Conservation (phyloP, 140 eudicot species). For the Stevia rebaudiana region DNA sequence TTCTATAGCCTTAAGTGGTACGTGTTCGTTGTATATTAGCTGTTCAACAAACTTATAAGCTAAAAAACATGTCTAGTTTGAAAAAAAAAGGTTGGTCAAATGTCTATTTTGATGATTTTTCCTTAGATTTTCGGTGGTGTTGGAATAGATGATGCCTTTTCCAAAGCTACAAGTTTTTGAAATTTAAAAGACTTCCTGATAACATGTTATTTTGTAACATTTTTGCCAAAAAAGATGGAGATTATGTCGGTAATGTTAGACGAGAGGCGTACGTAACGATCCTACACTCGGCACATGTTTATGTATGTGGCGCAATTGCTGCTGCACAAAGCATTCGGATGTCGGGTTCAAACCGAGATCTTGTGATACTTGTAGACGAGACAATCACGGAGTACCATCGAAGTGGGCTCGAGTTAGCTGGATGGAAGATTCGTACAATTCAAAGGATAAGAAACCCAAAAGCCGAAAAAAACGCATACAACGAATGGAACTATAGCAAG, state of each 20-base stretch:
- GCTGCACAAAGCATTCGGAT: constrained; percentile 92
- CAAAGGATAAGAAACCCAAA: constrained; percentile 82
- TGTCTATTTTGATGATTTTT: too few relatives aligned
- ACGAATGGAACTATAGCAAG: constrained; percentile 99
- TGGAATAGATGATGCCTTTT: not conserved
- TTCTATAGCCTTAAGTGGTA: too few relatives aligned
- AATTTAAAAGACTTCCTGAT: too few relatives aligned
- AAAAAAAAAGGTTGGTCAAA: too few relatives aligned
- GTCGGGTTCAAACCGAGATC: constrained; percentile 84
- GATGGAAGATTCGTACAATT: constrained; percentile 81
- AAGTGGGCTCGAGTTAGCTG: constrained; percentile 84
- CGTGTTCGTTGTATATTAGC: too few relatives aligned
- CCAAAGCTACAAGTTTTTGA: too few relatives aligned
- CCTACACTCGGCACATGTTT: constrained; percentile 85
- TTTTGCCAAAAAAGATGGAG: constrained; percentile 34
- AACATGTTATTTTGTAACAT: not conserved
- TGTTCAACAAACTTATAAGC: too few relatives aligned
- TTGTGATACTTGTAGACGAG: constrained; percentile 83
- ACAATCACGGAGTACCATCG: constrained; percentile 66
- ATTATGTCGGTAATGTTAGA: constrained; percentile 34
- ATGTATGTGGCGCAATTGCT: constrained; percentile 93
- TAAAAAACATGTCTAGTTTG: too few relatives aligned
- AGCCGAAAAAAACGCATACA: constrained; percentile 90
- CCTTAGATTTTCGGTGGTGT: too few relatives aligned
- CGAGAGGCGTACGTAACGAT: constrained; percentile 90